These are phyloP conservation scores for Trichoderma hamatum DNA, from an alignment of 2,329 filamentous ascomycete genomes.

Conservation along the genomic window DNA sequence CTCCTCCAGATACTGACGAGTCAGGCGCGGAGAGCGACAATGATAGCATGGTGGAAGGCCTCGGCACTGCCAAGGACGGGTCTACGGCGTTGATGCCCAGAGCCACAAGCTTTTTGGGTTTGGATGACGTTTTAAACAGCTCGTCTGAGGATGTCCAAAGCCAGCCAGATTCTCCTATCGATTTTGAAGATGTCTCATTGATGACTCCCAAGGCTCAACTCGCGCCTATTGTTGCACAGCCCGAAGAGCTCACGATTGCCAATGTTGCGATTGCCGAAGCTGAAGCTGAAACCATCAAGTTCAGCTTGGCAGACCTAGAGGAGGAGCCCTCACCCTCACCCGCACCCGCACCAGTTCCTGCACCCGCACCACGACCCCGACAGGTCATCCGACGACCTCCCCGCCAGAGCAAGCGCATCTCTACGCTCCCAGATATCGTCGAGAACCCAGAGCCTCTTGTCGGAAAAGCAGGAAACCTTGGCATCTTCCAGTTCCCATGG, in stretches of 20 bases:
- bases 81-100: background rate
- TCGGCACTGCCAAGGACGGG: background rate
- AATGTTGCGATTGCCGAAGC: background rate
- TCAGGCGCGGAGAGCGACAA: conserved; percentile 45
- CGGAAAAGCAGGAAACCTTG: conserved; percentile 61
- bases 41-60: conserved; percentile 25
- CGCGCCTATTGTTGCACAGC: background rate
- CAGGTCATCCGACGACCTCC: conserved; percentile 57
- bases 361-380: conserved; percentile 39
- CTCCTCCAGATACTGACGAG: conserved; percentile 57
- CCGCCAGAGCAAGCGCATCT: conserved; percentile 59
- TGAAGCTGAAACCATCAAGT: conserved; percentile 14
- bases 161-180: background rate
- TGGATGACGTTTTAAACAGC: conserved; percentile 11
- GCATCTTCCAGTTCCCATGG: conserved; percentile 69
- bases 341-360: no score
- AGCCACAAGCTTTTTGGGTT: conserved; percentile 14
- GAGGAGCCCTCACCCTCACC: background rate
- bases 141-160: background rate
- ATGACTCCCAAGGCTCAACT: conserved; percentile 1
- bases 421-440: conserved; percentile 63
- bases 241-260: background rate
- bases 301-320: conserved; percentile 20
- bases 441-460: conserved; percentile 63
- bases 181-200: conserved; percentile 15